phyloP scores from a whole-genome alignment of 2,329 filamentous ascomycete species.

The Leptographium radiaticola region DNA sequence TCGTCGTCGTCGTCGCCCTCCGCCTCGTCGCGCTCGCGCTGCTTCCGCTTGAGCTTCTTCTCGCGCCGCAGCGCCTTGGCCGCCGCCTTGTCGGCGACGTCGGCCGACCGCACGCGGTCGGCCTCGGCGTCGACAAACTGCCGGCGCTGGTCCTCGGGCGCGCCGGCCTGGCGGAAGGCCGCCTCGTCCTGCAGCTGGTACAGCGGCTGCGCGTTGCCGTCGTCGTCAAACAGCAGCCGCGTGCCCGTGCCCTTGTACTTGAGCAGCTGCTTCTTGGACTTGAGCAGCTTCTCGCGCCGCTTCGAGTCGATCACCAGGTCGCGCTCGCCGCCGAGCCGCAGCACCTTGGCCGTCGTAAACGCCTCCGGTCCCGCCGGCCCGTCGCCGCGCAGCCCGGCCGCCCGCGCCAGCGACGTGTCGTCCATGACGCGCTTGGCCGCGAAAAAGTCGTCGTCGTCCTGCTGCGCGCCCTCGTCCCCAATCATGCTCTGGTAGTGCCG shows the following conservation, averaged over 20 bases:
- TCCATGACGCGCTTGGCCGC: slow-evolving; percentile 79
- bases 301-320: slow-evolving; percentile 84
- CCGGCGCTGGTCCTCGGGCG: slow-evolving; percentile 61
- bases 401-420: slow-evolving; percentile 48
- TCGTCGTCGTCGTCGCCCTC: slow-evolving; percentile 12
- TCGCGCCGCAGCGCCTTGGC: slow-evolving; percentile 67
- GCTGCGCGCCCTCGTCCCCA: slow-evolving; percentile 34
- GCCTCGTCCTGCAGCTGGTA: slow-evolving; percentile 84
- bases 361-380: slow-evolving; percentile 21
- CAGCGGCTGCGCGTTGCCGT: slow-evolving; percentile 69
- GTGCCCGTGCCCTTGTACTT: slow-evolving; percentile 79
- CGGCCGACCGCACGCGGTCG: slow-evolving; percentile 57
- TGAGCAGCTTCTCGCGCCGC: slow-evolving; percentile 86
- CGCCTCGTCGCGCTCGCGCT: slow-evolving; percentile 35
- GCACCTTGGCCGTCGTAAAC: slow-evolving; percentile 37
- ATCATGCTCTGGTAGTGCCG: slow-evolving; percentile 86
- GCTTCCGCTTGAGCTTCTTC: slow-evolving; percentile 63
- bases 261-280: slow-evolving; percentile 85
- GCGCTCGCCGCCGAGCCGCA: slow-evolving; percentile 50
- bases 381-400: slow-evolving; percentile 23
- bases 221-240: slow-evolving; percentile 85
- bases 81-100: slow-evolving; percentile 69
- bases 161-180: slow-evolving; percentile 61
- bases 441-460: slow-evolving; percentile 54
- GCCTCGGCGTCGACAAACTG: slow-evolving; percentile 69